Conservation (phyloP, 2,329 filamentous ascomycete genomes). For the Aspergillus pseudoterreus region DNA sequence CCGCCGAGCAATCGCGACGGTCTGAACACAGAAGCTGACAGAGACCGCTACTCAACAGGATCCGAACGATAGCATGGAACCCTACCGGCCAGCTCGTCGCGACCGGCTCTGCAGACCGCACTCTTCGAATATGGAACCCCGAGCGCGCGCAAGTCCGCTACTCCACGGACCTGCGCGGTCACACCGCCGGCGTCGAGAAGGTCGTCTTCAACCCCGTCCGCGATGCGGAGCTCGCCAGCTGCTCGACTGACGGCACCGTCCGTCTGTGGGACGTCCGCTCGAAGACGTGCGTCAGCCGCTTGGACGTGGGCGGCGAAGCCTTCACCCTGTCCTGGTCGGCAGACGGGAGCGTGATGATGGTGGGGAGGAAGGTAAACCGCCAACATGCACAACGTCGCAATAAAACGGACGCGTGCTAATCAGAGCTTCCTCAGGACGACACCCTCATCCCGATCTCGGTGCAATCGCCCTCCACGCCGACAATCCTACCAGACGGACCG, state of each 20-base stretch:
- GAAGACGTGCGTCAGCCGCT: slow-evolving; percentile 44
- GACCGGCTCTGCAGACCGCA: slow-evolving; percentile 82
- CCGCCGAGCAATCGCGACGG: neutral
- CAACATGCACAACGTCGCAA: no score
- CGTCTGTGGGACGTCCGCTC: slow-evolving; percentile 50
- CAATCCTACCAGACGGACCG: slow-evolving; percentile 18
- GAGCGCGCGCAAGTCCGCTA: slow-evolving; percentile 45
- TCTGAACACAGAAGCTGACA: neutral
- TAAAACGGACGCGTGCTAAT: no score
- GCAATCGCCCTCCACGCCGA: slow-evolving; percentile 37
- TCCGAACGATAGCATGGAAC: slow-evolving; percentile 85
- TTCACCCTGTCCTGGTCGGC: slow-evolving; percentile 48
- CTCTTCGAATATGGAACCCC: slow-evolving; percentile 86
- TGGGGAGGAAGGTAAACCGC: slow-evolving; percentile 43
- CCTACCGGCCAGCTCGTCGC: slow-evolving; percentile 79
- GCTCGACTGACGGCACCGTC: slow-evolving; percentile 48
- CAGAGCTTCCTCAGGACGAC: slow-evolving; percentile 37
- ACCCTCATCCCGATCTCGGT: slow-evolving; percentile 45
- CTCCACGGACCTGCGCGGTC: slow-evolving; percentile 48
- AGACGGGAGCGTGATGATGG: slow-evolving; percentile 45
- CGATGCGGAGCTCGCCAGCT: slow-evolving; percentile 49
- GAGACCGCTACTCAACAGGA: slow-evolving; percentile 41
- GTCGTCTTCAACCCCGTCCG: slow-evolving; percentile 48
- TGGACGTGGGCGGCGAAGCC: slow-evolving; percentile 49
- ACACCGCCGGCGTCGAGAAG: slow-evolving; percentile 46